phyloP scores from a whole-genome alignment of 805 yeast genomes.

The Jamesozyma gamospora region DNA sequence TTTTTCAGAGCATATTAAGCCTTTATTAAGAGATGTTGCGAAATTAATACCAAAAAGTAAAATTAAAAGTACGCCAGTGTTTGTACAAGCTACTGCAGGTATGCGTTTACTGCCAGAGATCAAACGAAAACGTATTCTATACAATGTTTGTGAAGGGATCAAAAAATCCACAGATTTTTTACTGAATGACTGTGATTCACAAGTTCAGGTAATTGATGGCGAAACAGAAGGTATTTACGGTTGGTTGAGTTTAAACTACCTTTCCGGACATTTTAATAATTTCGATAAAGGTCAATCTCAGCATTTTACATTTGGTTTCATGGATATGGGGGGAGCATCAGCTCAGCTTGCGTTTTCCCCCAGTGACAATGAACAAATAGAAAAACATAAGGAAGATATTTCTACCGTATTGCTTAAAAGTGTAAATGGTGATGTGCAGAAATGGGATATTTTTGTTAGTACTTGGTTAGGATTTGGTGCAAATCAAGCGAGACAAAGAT shows the following conservation, averaged over 20 bases:
- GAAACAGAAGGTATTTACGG: conserved; percentile 92
- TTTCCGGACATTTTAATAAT: conserved; percentile 54
- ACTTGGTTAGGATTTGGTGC: conserved; percentile 99
- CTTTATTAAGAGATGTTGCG: conserved; percentile 59
- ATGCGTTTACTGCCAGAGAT: conserved; percentile 65
- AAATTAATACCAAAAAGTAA: conserved; percentile 54
- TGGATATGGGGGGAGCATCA: conserved; percentile 99
- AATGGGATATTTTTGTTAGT: conserved; percentile 83
- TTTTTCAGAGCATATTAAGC: conserved; percentile 62
- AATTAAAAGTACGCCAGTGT: conserved; percentile 67
- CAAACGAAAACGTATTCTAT: conserved; percentile 44
- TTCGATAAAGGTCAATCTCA: conserved; percentile 29
- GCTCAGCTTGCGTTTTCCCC: conserved; percentile 95
- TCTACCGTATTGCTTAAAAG: conserved; percentile 55
- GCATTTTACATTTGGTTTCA: conserved; percentile 73
- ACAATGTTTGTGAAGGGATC: conserved; percentile 50
- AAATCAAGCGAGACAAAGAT: conserved; percentile 77
- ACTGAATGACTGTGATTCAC: conserved; percentile 49
- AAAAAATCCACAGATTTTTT: conserved; percentile 46
- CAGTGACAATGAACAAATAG: conserved; percentile 45
- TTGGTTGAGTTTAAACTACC: conserved; percentile 85
- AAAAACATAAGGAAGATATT: conserved; percentile 63
- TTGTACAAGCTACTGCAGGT: conserved; percentile 93
- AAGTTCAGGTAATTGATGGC: conserved; percentile 84
- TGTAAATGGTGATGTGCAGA: conserved; percentile 57